These are phyloP conservation scores for Nemania sp. DNA, from an alignment of 2,329 filamentous ascomycete species.

Conservation along the genomic window DNA sequence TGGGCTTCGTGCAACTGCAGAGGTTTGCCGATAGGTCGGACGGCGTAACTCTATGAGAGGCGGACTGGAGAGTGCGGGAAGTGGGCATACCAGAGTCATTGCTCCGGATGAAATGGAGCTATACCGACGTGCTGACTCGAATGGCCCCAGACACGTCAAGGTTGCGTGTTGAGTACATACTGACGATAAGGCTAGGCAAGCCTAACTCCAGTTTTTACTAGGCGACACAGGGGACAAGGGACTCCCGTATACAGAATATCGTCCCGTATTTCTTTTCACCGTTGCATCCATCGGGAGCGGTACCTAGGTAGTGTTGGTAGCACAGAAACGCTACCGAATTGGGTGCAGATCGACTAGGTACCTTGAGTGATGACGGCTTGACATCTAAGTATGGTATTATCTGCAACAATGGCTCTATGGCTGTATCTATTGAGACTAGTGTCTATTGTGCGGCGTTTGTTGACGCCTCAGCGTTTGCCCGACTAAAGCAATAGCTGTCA, in stretches of 20 bases:
- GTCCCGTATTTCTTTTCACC: neutral
- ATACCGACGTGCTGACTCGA: conserved; percentile 13
- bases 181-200: conserved; percentile 10
- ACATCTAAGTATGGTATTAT: neutral
- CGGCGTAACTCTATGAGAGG: neutral
- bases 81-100: conserved; percentile 2
- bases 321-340: conserved; percentile 2
- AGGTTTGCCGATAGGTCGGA: conserved; percentile 12
- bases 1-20: conserved; percentile 4
- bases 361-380: conserved; percentile 2
- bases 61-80: neutral
- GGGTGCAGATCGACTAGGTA: conserved; percentile 3
- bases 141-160: conserved; percentile 9
- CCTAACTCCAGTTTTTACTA: conserved; percentile 6
- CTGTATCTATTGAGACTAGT: neutral
- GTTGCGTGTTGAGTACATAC: conserved; percentile 16
- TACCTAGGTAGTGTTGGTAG: neutral
- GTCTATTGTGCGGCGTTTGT: neutral
- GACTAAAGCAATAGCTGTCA: neutral
- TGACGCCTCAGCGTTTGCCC: neutral
- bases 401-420: neutral
- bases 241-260: neutral
- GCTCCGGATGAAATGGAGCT: neutral
- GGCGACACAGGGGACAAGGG: conserved; percentile 15
- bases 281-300: conserved; percentile 7